Percentiles rank a stretch among this genome's conserved stretches.
Conservation (phyloP, 2,329 filamentous ascomycete species). For the Alternaria longipes region DNA sequence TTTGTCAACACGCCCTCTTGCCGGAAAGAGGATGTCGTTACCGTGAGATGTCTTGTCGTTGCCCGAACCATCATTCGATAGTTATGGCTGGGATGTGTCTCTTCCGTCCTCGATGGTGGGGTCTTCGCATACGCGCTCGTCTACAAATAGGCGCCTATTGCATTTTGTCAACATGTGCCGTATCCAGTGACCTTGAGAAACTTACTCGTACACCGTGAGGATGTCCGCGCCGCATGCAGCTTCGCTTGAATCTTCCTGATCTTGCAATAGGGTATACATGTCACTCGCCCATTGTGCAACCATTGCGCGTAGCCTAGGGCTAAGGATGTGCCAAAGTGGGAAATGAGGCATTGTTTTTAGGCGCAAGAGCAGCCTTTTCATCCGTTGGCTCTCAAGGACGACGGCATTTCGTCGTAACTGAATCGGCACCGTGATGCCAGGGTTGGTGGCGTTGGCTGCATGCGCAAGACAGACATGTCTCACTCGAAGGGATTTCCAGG, state of each 20-base stretch:
- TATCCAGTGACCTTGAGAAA: no score
- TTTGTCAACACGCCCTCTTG: neutral
- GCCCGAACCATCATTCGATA: neutral
- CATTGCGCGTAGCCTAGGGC: no score
- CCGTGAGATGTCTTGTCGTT: neutral
- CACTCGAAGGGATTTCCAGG: neutral
- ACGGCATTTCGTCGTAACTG: neutral
- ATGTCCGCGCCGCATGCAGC: no score
- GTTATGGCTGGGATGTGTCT: neutral
- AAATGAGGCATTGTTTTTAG: no score
- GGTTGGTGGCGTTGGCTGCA: neutral
- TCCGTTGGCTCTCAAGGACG: neutral
- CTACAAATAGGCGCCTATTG: no score
- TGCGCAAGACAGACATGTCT: neutral
- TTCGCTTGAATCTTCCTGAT: no score
- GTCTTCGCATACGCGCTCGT: neutral
- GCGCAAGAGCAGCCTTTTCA: neutral
- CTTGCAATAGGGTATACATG: no score
- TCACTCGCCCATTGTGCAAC: no score
- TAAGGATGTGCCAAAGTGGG: no score
- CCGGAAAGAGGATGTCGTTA: neutral
- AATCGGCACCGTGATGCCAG: neutral
- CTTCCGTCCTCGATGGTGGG: neutral
- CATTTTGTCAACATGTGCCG: no score
- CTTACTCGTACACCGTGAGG: no score